These are phyloP conservation scores for Xylaria grammica DNA, from an alignment of 495 filamentous ascomycete genomes.

Conservation along the genomic window DNA sequence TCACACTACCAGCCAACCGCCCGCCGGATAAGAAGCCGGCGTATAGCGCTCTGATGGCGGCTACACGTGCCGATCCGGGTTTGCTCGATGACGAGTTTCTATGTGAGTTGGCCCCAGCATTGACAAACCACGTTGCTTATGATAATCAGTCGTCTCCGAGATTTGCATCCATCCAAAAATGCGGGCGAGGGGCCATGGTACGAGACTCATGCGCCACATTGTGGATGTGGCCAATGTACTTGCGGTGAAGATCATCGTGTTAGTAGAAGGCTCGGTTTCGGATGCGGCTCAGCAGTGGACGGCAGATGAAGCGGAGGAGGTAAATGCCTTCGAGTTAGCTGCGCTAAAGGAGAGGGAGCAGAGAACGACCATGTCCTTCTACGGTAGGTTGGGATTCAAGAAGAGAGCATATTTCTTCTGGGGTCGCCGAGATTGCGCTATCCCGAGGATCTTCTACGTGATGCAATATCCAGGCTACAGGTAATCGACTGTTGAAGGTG, in stretches of 20 bases:
- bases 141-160: conserved; percentile 18
- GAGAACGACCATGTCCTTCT: conserved; percentile 20
- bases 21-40: conserved; percentile 21
- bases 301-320: conserved; percentile 12
- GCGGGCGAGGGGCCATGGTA: conserved; percentile 20
- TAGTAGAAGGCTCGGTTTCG: conserved; percentile 19
- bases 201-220: conserved; percentile 22
- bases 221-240: conserved; percentile 17
- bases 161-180: conserved; percentile 21
- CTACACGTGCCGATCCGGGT: conserved; percentile 17
- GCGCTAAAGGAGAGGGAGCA: conserved; percentile 7
- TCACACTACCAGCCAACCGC: conserved; percentile 18
- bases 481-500: background rate
- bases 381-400: conserved; percentile 19
- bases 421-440: conserved; percentile 13
- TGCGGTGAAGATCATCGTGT: conserved; percentile 14
- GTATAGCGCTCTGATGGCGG: conserved; percentile 17
- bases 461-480: conserved; percentile 19
- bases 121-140: background rate
- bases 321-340: conserved; percentile 13
- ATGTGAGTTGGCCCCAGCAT: conserved; percentile 13
- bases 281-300: conserved; percentile 18
- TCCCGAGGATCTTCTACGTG: conserved; percentile 21
- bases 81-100: conserved; percentile 23
- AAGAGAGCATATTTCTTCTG: conserved; percentile 25